Base-by-base conservation (phyloP, 2,329 filamentous ascomycete species). In the Pseudocercospora musae region DNA sequence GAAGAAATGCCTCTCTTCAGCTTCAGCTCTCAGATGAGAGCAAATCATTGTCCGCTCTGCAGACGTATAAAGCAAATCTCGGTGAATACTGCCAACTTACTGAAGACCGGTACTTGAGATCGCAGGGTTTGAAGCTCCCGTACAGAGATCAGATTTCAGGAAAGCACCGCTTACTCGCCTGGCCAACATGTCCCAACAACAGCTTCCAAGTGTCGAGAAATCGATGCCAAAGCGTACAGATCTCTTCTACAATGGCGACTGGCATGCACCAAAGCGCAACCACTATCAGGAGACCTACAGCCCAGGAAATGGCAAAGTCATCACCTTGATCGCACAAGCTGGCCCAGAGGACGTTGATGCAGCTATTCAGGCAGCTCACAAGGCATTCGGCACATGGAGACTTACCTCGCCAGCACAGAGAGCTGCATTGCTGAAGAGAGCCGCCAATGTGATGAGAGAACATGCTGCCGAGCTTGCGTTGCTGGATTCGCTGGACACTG, bases 361-460 rank as follows among this genome's bases (percentile, higher is more conserved):
- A 9, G 70, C 70, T n/a, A 54, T 72, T 20, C 40, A 68, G 57
- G 66, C 68, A 29, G 69, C 70, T 7, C 58, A 71, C 18, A 44
- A 60, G 13, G 70, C 70, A 15, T 72, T 70, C 49, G 53, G 59
- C 7, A 57, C 58, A 15, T 69, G 58, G 50, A 60, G 42, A 33
- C 21, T 60, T n/a, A 63, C 54, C 9, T 63, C 68, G 10, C 63
- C 62, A 18, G 23, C 56, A 4, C 58, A 68, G 52, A n/a, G 69
- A 59, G 63, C 65, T 13, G 50, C 58, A 15, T 44, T 62, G 29
- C 78, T 87, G 67, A 81, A 85, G 72, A 86, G 85, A 58, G 65
- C 63, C 20, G 69, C 67, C 1, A 59, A 59, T 11, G 55, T 68
- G 11, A 18, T 69, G 33, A 59, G 59, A 52, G 60, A 62, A 8